Conservation (phyloP, 495 filamentous ascomycete species). For the Baudoinia panamericana region DNA sequence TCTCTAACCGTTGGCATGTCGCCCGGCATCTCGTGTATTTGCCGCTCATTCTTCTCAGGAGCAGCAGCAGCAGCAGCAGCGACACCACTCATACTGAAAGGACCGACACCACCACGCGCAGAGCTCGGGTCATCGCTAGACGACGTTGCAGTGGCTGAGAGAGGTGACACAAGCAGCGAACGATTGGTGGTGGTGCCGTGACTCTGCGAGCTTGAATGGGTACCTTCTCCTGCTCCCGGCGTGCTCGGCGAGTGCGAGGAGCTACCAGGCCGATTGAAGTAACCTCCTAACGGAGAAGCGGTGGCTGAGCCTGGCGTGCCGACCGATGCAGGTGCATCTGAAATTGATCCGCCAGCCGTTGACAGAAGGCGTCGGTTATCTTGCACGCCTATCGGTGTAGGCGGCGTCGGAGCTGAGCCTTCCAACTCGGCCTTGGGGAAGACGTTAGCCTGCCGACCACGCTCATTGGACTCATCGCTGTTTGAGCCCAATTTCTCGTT, state of each 20-base stretch:
- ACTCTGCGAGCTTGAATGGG: slow-evolving; percentile 11
- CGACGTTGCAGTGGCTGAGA: slow-evolving; percentile 7
- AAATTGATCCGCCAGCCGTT: not conserved
- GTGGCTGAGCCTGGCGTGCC: not conserved
- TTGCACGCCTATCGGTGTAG: not conserved
- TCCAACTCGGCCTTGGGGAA: slow-evolving; percentile 28
- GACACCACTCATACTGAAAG: no score
- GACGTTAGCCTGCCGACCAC: slow-evolving; percentile 10
- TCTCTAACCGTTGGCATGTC: slow-evolving; percentile 26
- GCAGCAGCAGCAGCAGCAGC: no score
- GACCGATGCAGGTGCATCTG: not conserved
- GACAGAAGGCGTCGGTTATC: slow-evolving; percentile 4
- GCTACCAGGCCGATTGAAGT: slow-evolving; percentile 6
- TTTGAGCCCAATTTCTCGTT: slow-evolving; percentile 9
- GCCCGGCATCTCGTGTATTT: slow-evolving; percentile 30
- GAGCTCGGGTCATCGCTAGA: no score
- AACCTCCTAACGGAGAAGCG: not conserved
- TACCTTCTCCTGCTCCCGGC: slow-evolving; percentile 10
- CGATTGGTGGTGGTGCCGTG: slow-evolving; percentile 8
- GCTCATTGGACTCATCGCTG: not conserved
- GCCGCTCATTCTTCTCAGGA: slow-evolving; percentile 23
- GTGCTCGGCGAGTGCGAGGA: slow-evolving; percentile 7
- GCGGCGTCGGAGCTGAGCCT: slow-evolving; percentile 6
- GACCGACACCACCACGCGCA: no score
- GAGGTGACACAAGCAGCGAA: slow-evolving; percentile 13